These are phyloP conservation scores for Singerocomus inundabilis DNA, from an alignment of 1,284 basidiomycete genomes.

Conservation along the genomic window DNA sequence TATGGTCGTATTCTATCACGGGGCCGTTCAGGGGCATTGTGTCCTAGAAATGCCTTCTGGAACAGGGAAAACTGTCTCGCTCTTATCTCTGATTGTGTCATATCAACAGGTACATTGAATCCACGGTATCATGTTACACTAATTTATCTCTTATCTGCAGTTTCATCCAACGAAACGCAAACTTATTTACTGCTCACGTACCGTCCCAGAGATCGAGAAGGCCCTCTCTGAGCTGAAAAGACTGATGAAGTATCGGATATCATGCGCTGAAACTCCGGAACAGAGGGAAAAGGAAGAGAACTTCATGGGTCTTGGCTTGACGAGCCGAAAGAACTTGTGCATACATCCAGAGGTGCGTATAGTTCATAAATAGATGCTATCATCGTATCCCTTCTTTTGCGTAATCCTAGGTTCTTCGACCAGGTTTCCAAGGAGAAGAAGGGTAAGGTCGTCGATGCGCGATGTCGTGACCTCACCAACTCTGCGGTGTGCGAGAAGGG, in stretches of 20 bases:
- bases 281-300: slow-evolving; percentile 77
- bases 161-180: slow-evolving; percentile 93
- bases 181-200: slow-evolving; percentile 98
- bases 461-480: slow-evolving; percentile 95
- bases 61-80: slow-evolving; percentile 97
- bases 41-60: slow-evolving; percentile 99
- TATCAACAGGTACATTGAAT: slow-evolving; percentile 85
- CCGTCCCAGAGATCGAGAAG: slow-evolving; percentile 99
- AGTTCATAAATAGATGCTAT: neutral
- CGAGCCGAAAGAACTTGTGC: slow-evolving; percentile 96
- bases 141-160: slow-evolving; percentile 38
- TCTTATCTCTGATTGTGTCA: slow-evolving; percentile 94
- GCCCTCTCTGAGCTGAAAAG: slow-evolving; percentile 95
- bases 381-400: neutral
- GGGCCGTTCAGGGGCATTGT: slow-evolving; percentile 82
- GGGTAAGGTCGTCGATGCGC: slow-evolving; percentile 94
- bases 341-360: slow-evolving; percentile 86
- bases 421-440: slow-evolving; percentile 97
- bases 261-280: slow-evolving; percentile 68
- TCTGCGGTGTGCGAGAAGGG: slow-evolving; percentile 84
- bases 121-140: neutral
- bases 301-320: slow-evolving; percentile 91
- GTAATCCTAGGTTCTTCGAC: slow-evolving; percentile 2
- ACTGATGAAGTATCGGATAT: slow-evolving; percentile 86
- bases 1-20: neutral